Conservation (phyloP, 1,139 yeast genomes). For the Geotrichum candidum region DNA sequence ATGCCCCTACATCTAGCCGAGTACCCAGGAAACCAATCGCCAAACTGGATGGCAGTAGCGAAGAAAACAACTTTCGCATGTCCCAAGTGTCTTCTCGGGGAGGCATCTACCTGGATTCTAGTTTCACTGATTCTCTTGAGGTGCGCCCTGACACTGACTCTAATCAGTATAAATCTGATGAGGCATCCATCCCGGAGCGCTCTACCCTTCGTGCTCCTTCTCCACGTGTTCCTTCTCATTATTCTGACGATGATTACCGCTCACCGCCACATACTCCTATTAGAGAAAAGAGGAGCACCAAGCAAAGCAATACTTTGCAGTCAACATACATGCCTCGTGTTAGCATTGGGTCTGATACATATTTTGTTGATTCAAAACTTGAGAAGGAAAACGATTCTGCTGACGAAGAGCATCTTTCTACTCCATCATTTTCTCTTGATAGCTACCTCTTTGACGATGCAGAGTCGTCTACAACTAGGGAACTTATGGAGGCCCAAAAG, state of each 20-base stretch:
- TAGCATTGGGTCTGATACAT: slow-evolving; percentile 17
- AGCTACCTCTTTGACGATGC: slow-evolving; percentile 9
- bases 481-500: slow-evolving; percentile 30
- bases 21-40: slow-evolving; percentile 6
- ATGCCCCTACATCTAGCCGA: slow-evolving; percentile 1
- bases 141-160: slow-evolving; percentile 8
- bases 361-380: slow-evolving; percentile 19
- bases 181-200: slow-evolving; percentile 10
- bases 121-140: slow-evolving; percentile 4
- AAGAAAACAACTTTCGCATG: slow-evolving; percentile 4
- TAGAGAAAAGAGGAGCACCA: neutral
- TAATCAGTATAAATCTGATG: neutral
- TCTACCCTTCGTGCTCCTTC: slow-evolving; percentile 12
- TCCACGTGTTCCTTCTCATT: slow-evolving; percentile 10
- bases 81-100: slow-evolving; percentile 16
- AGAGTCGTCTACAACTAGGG: slow-evolving; percentile 18
- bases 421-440: slow-evolving; percentile 14
- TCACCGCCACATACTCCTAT: slow-evolving; percentile 17
- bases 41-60: neutral
- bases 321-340: slow-evolving; percentile 1
- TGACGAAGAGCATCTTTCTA: slow-evolving; percentile 1
- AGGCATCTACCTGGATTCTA: slow-evolving; percentile 15
- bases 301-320: slow-evolving; percentile 4
- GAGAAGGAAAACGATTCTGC: slow-evolving; percentile 22
- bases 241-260: slow-evolving; percentile 9